Evolutionary conservation across 2,329 filamentous ascomycete genomes (phyloP).

Genomic region (Phoma herbarum): DNA sequence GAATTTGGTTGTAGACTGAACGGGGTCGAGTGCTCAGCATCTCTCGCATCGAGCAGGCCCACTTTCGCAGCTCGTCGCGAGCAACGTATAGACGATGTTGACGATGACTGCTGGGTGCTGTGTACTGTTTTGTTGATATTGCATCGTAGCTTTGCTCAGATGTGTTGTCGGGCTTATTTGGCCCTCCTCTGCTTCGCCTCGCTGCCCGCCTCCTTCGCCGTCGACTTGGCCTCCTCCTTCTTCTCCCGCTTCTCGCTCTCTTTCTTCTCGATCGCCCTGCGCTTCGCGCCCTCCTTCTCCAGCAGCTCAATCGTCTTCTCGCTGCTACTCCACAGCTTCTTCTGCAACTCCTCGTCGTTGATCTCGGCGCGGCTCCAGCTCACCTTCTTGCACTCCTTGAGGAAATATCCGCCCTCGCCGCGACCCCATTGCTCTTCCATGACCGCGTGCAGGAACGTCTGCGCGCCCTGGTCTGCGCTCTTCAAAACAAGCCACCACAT

Average conservation of each 20-base stretch:
- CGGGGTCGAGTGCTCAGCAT: background rate
- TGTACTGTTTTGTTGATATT: background rate
- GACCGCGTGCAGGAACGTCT: constrained; percentile 83
- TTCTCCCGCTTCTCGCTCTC: constrained; percentile 50
- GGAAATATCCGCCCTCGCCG: constrained; percentile 72
- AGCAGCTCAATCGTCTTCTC: constrained; percentile 79
- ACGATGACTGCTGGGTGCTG: background rate
- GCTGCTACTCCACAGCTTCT: constrained; percentile 89
- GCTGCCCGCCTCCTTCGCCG: constrained; percentile 29
- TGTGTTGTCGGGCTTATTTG: constrained; percentile 20
- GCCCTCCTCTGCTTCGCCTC: constrained; percentile 38
- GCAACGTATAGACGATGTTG: background rate
- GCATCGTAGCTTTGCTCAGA: background rate
- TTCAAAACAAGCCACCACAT: constrained; percentile 90
- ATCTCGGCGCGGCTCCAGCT: constrained; percentile 77
- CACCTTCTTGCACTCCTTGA: constrained; percentile 89
- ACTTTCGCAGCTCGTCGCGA: background rate
- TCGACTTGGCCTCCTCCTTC: constrained; percentile 36
- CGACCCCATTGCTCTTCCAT: constrained; percentile 80
- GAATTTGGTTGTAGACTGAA: background rate
- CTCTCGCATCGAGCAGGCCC: background rate
- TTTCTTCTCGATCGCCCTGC: constrained; percentile 67
- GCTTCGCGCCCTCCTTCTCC: constrained; percentile 79
- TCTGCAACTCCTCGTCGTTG: constrained; percentile 78
- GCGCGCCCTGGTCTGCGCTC: constrained; percentile 81